Percentiles rank a stretch among this genome's conserved stretches.
phyloP scores from a whole-genome alignment of 805 yeast species.

The Sungouiella blattae region DNA sequence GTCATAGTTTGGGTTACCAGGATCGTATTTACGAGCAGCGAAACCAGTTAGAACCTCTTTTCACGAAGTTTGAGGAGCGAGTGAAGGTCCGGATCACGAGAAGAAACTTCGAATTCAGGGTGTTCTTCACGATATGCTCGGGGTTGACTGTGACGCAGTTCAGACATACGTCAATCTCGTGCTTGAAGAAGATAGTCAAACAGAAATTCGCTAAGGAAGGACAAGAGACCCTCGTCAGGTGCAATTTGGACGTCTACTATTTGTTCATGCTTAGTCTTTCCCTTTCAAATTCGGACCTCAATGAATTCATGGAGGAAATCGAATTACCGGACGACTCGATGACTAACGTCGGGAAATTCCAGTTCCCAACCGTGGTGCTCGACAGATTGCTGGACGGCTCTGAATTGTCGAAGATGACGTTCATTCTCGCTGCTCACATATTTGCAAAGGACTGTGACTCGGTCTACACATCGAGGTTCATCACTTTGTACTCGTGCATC shows the following conservation, averaged over 20 bases:
- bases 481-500: slow-evolving; percentile 26
- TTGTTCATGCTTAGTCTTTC: slow-evolving; percentile 33
- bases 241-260: slow-evolving; percentile 8
- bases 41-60: slow-evolving; percentile 35
- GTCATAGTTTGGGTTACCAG: slow-evolving; percentile 21
- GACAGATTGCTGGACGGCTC: slow-evolving; percentile 22
- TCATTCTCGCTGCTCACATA: slow-evolving; percentile 29
- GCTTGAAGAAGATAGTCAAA: slow-evolving; percentile 42
- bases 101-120: slow-evolving; percentile 49
- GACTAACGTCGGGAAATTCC: slow-evolving; percentile 10
- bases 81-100: slow-evolving; percentile 37
- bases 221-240: not conserved
- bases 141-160: slow-evolving; percentile 61
- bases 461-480: slow-evolving; percentile 28
- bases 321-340: slow-evolving; percentile 13
- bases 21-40: slow-evolving; percentile 30
- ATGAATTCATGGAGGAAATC: slow-evolving; percentile 19
- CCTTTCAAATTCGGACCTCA: slow-evolving; percentile 22
- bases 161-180: slow-evolving; percentile 44
- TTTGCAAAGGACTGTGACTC: slow-evolving; percentile 25
- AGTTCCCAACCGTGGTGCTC: slow-evolving; percentile 26
- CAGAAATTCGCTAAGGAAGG: slow-evolving; percentile 23
- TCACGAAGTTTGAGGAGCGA: slow-evolving; percentile 41
- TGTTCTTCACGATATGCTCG: slow-evolving; percentile 46
- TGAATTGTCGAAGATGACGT: slow-evolving; percentile 19